Conservation (phyloP, 176 grass and related monocot genomes). For the Lolium perenne region DNA sequence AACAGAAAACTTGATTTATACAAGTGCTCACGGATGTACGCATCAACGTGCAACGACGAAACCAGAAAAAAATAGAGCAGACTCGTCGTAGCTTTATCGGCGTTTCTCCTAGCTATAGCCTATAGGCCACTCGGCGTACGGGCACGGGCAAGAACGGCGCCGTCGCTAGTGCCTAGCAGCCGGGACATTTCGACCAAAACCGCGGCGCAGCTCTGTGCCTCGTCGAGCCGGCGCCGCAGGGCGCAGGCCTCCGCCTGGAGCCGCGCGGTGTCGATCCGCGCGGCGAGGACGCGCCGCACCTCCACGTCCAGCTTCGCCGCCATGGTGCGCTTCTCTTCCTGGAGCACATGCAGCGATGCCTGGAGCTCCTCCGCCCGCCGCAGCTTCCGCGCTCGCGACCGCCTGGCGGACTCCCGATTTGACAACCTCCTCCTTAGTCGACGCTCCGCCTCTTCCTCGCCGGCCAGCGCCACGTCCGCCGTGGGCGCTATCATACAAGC, state of each 20-base stretch:
- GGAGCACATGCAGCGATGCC: slow-evolving; percentile 26
- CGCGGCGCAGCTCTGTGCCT: slow-evolving; percentile 21
- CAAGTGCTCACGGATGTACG: neutral
- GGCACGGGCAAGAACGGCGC: neutral
- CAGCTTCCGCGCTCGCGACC: slow-evolving; percentile 56
- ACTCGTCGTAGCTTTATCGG: neutral
- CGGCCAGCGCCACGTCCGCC: no score
- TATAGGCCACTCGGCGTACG: neutral
- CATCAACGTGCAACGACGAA: neutral
- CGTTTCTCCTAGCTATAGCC: neutral
- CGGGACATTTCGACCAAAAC: slow-evolving; percentile 35
- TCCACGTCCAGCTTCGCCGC: neutral
- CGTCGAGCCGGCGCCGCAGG: slow-evolving; percentile 42
- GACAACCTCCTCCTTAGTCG: slow-evolving; percentile 54
- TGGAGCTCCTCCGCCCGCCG: slow-evolving; percentile 46
- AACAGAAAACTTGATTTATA: no score
- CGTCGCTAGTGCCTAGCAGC: neutral
- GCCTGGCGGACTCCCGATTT: slow-evolving; percentile 69
- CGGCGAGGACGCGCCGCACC: neutral
- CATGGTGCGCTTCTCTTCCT: slow-evolving; percentile 10
- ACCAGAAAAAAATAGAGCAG: neutral
- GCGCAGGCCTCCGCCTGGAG: slow-evolving; percentile 26
- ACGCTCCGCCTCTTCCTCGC: neutral
- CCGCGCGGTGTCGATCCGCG: slow-evolving; percentile 36
- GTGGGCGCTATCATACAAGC: neutral